Base-by-base conservation (phyloP, 2,329 filamentous ascomycete species). In the Bipolaris zeicola region DNA sequence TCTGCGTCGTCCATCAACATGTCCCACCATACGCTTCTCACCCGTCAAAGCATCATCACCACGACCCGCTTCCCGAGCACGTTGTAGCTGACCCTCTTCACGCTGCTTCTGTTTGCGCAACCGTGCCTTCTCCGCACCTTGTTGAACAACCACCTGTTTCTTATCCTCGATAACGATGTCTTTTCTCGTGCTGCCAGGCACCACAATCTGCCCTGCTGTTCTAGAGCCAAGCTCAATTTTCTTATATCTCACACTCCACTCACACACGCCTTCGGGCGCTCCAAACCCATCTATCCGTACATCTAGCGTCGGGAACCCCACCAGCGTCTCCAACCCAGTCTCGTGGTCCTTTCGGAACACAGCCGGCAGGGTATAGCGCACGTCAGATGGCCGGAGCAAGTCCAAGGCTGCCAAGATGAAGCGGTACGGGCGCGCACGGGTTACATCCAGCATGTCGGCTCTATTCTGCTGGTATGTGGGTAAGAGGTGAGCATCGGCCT, bases 201-300 rank as follows among this genome's bases (percentile, higher is more conserved):
- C 50, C 13, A 67, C 52, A 36, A 60, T 52, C n/a, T 59, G 49
- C 3, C 38, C 50, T 13, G 47, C 6, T 0, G 33, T 13, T 14
- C 44, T 49, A 1, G 4, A n/a, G 3, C 64, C 64, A n/a, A 63
- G 37, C 22, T 67, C 58, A 5, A 69, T 45, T 28, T 70, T 70
- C 50, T 72, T 72, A 52, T 72, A 72, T 2, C 57, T 56, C 16
- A 72, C 65, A 1, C 46, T 56, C 65, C 65, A 71, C 3, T 52
- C 26, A 37, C 63, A 64, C 2, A 61, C 39, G 6, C 46, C 46
- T 8, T 44, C 16, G 1, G 58, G 61, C 16, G 46, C 43, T 3
- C 65, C 61, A 11, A 60, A 50, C 8, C 58, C 55, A 14, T 59
- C 11, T 4, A 60, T 45, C 6, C 59, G 50, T 5, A 68, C 60